Evolutionary conservation across 2,329 filamentous ascomycete genomes (phyloP), one percentile per base, ranked within the genome.

Genomic region (Venturia asperata): DNA sequence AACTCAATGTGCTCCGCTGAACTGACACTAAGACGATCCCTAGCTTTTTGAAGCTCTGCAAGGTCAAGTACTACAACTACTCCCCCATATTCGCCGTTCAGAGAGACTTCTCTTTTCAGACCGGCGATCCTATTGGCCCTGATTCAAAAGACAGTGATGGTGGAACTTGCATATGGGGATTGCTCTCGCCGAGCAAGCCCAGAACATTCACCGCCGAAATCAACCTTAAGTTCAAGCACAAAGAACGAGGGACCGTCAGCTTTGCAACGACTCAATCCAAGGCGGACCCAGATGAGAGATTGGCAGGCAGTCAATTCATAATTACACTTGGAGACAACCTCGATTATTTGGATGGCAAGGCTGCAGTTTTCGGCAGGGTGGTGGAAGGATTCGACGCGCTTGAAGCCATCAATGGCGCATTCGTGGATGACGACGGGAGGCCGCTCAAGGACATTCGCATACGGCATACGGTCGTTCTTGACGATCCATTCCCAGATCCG

Each of bases 51-150:
- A 97, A 99, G 83, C 90, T 99, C 71, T 97, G 94, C 85, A 97
- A 97, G 80, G 82, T 92, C 78, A 99, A 97, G 80, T 99, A 97
- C 80, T 99, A 97, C 86, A 97, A 97, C 80, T 97, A 95, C 76
- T 87, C 92, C 6, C 94, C 93, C 34, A 80, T 97, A 64, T 91
- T 97, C 79, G 92, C 88, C 70, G 85, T 99, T 45, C 94, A 97
- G 74, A 94, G 93, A 75, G 87, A 91, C 77, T 97, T 97, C 78
- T 96, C 92, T 67, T 96, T 96, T 77, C 93, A 97, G 77, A 95
- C 91, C 41, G 93, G 93, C 74, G 94, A 97, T 73, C 93, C 93
- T 15, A 87, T 97, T 64, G 93, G 94, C 15, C 93, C 92, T 15
- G 85, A 89, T 66, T 90, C 91, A 17, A 80, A 85, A 70, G 86